These are phyloP conservation scores for Diaporthe sp. DNA, from an alignment of 2,329 filamentous ascomycete genomes.

Conservation along the genomic window DNA sequence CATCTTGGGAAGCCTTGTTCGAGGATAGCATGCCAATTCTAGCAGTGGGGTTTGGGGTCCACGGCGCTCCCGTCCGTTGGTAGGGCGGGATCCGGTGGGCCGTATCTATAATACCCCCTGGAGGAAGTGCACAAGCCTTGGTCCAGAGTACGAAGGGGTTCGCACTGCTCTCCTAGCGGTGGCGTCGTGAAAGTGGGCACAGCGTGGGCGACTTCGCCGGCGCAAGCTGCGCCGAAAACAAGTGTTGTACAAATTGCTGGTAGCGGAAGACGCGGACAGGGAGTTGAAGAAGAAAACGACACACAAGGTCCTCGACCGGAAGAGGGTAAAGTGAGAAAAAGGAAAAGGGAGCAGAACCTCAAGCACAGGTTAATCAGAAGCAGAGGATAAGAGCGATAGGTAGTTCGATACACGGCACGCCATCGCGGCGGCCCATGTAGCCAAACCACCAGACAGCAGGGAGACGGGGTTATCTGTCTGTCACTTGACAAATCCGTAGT, in stretches of 20 bases:
- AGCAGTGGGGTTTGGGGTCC: not conserved
- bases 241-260: not conserved
- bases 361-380: not conserved
- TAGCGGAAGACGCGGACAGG: not conserved
- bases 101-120: not conserved
- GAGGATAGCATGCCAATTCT: conserved; percentile 25
- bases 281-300: not conserved
- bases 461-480: conserved; percentile 9
- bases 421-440: conserved; percentile 10
- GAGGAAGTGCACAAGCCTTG: not conserved
- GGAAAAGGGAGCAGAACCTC: not conserved
- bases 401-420: conserved; percentile 10
- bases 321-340: not conserved
- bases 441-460: not conserved
- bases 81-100: not conserved
- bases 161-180: not conserved
- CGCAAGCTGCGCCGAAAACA: conserved; percentile 18
- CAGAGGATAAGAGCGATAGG: conserved; percentile 17
- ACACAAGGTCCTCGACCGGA: not conserved
- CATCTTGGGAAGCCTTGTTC: conserved; percentile 31
- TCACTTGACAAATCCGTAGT: conserved; percentile 32
- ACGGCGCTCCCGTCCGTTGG: not conserved
- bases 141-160: not conserved
- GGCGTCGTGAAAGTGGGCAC: not conserved
- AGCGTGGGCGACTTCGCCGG: conserved; percentile 15